Conservation (phyloP, 495 filamentous ascomycete species). For the Cudoniella acicularis region DNA sequence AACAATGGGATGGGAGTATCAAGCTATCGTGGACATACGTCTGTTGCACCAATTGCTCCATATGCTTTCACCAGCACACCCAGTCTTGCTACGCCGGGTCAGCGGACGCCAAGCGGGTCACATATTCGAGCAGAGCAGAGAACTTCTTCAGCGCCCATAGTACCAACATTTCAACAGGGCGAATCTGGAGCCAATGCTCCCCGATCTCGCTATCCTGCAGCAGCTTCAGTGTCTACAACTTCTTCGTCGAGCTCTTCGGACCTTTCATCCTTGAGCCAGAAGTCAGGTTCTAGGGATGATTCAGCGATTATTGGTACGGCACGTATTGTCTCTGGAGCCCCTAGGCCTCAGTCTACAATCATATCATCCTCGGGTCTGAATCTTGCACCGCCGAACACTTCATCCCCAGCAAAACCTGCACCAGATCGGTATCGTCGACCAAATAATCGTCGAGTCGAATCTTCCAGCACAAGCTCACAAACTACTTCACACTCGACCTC, state of each 20-base stretch:
- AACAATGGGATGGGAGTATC: conserved; percentile 47
- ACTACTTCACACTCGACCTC: conserved; percentile 31
- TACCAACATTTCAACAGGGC: conserved; percentile 44
- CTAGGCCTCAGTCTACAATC: conserved; percentile 21
- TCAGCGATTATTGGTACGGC: conserved; percentile 33
- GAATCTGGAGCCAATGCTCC: conserved; percentile 41
- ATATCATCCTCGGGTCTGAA: conserved; percentile 20
- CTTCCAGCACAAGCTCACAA: conserved; percentile 26
- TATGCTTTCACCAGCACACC: conserved; percentile 84
- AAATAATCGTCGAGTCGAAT: conserved; percentile 38
- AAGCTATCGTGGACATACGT: conserved; percentile 65
- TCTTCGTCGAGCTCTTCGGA: conserved; percentile 40
- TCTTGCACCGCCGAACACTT: conserved; percentile 26
- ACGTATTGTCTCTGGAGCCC: conserved; percentile 19
- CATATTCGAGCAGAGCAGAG: conserved; percentile 66
- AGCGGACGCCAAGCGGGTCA: conserved; percentile 52
- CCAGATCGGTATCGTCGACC: conserved; percentile 54
- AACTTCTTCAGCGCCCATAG: conserved; percentile 60
- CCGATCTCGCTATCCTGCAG: conserved; percentile 54
- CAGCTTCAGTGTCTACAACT: conserved; percentile 58
- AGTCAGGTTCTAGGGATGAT: conserved; percentile 29
- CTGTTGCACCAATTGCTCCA: conserved; percentile 67
- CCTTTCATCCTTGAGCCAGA: conserved; percentile 25
- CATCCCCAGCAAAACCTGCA: conserved; percentile 34
- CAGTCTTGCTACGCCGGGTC: conserved; percentile 53